Conservation (phyloP, 441 rosid species). For the Pelargonium cotyledonis region DNA sequence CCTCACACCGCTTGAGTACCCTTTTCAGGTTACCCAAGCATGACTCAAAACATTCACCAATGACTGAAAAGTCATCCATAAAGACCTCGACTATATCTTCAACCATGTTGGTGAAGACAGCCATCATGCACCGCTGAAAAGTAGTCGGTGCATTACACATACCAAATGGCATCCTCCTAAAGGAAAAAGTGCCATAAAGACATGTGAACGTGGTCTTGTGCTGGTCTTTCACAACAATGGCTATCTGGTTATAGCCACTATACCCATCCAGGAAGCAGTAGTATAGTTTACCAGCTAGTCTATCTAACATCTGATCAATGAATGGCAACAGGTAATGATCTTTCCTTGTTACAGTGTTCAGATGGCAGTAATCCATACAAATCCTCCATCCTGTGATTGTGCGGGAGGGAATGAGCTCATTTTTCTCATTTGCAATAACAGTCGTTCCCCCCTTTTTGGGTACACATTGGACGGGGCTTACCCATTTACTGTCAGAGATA, state of each 20-base stretch:
- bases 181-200: neutral
- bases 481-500: neutral
- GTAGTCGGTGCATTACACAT: neutral
- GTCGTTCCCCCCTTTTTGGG: neutral
- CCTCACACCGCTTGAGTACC: neutral
- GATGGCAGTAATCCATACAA: neutral
- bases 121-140: neutral
- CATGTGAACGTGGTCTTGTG: neutral
- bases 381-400: neutral
- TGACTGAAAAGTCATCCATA: neutral
- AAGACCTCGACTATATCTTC: neutral
- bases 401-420: neutral
- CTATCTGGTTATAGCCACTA: neutral
- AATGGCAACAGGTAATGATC: neutral
- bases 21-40: neutral
- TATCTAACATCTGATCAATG: neutral
- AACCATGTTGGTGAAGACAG: neutral
- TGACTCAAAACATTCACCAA: neutral
- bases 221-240: neutral
- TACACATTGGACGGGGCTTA: neutral
- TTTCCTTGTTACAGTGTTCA: neutral
- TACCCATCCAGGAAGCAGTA: neutral
- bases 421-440: neutral
- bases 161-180: neutral
- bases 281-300: neutral